phyloP scores from a whole-genome alignment of 805 yeast species.

The Starmerella tilneyi region DNA sequence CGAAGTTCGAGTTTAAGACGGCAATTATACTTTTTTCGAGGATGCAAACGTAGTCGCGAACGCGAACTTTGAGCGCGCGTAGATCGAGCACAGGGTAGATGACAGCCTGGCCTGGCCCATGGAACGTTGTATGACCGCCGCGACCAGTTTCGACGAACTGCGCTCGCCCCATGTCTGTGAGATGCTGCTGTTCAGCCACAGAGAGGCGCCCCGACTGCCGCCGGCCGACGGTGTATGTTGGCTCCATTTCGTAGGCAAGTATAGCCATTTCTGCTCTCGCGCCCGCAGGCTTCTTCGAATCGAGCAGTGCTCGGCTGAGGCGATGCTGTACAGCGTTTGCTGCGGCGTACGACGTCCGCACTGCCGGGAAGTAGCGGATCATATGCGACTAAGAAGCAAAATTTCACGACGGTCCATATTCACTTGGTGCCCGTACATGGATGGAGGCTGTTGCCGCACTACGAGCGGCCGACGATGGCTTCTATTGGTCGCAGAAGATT shows the following conservation, averaged over 20 bases:
- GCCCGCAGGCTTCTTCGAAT: slow-evolving; percentile 17
- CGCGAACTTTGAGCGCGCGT: slow-evolving; percentile 46
- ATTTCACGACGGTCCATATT: neutral
- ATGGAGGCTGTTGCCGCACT: slow-evolving; percentile 17
- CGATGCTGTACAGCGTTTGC: slow-evolving; percentile 20
- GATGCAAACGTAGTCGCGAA: slow-evolving; percentile 56
- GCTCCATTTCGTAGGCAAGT: slow-evolving; percentile 73
- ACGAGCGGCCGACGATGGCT: slow-evolving; percentile 8
- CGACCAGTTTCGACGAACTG: slow-evolving; percentile 66
- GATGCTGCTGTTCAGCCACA: slow-evolving; percentile 25
- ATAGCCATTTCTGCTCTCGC: slow-evolving; percentile 46
- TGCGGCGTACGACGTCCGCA: slow-evolving; percentile 21
- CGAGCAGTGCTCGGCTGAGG: slow-evolving; percentile 21
- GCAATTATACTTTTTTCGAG: slow-evolving; percentile 49
- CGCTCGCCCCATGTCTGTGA: slow-evolving; percentile 31
- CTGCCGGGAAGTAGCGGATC: slow-evolving; percentile 20
- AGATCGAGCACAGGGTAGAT: slow-evolving; percentile 72
- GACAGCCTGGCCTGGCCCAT: slow-evolving; percentile 91
- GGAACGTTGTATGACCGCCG: slow-evolving; percentile 96
- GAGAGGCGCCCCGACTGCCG: slow-evolving; percentile 52
- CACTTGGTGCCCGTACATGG: neutral
- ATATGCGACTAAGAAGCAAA: slow-evolving; percentile 9
- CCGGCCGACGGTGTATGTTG: slow-evolving; percentile 78
- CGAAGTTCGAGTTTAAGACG: slow-evolving; percentile 34
- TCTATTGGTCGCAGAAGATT: slow-evolving; percentile 23